A percentile compares a stretch with the other conserved stretches of the same genome.
phyloP scores from a whole-genome alignment of 1,139 yeast genomes.

The Geotrichum cucujoidarum region DNA sequence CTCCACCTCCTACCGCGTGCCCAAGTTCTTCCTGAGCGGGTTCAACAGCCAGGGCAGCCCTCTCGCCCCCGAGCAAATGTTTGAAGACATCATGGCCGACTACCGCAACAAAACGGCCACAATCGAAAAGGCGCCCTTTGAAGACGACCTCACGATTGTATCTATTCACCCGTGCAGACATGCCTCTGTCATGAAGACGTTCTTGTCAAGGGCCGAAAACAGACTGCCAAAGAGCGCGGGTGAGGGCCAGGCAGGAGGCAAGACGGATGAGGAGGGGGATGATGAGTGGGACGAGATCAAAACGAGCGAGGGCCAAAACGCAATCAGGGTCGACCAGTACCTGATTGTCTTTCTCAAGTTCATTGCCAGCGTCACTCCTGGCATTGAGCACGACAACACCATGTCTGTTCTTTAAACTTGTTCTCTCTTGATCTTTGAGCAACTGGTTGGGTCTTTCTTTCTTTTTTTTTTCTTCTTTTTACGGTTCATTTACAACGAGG shows the following conservation, averaged over 20 bases:
- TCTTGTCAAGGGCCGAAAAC: slow-evolving; percentile 62
- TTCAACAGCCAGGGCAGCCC: slow-evolving; percentile 82
- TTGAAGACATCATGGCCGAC: slow-evolving; percentile 87
- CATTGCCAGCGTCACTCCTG: slow-evolving; percentile 95
- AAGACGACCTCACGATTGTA: slow-evolving; percentile 70
- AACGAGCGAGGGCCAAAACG: slow-evolving; percentile 35
- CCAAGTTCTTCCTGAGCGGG: slow-evolving; percentile 89
- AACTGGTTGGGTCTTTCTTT: neutral
- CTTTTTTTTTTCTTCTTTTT: neutral
- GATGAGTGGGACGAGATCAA: slow-evolving; percentile 40
- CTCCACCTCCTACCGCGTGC: slow-evolving; percentile 92
- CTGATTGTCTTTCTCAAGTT: slow-evolving; percentile 83
- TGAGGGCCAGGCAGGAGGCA: slow-evolving; percentile 23
- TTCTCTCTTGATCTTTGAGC: neutral
- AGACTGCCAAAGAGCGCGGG: slow-evolving; percentile 35
- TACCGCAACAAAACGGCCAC: slow-evolving; percentile 95
- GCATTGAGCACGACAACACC: slow-evolving; percentile 93
- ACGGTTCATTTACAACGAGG: too few species aligned
- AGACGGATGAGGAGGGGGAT: slow-evolving; percentile 25
- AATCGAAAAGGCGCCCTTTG: slow-evolving; percentile 85
- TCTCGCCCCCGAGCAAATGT: slow-evolving; percentile 81
- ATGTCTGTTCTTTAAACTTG: slow-evolving; percentile 67
- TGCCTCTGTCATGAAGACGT: slow-evolving; percentile 86
- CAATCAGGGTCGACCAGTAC: slow-evolving; percentile 84
- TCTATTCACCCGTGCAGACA: slow-evolving; percentile 97